These are phyloP conservation scores for Termitomyces sp. DNA, from an alignment of 768 basidiomycete species.

Conservation along the genomic window DNA sequence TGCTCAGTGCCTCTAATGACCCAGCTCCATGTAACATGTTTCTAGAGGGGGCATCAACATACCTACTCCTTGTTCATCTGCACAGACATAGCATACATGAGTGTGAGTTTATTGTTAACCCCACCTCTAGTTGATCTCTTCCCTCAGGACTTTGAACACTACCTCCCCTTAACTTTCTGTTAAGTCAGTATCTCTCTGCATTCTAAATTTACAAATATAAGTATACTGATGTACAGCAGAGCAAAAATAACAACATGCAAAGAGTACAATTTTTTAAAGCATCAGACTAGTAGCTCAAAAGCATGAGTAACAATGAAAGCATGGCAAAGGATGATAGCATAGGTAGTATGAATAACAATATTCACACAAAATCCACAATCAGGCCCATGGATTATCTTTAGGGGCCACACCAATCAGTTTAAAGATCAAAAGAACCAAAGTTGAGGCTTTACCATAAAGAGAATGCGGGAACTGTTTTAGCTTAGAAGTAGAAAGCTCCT, in stretches of 20 bases:
- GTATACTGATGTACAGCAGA: too few relatives aligned
- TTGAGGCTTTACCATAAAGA: not conserved
- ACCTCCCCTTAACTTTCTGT: too few relatives aligned
- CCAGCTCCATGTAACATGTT: too few relatives aligned
- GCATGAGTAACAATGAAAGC: not conserved
- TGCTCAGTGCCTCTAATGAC: too few relatives aligned
- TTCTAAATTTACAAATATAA: too few relatives aligned
- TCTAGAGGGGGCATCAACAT: too few relatives aligned
- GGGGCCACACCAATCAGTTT: not conserved
- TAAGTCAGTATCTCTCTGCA: too few relatives aligned
- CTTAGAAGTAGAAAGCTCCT: not conserved
- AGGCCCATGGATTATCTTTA: not conserved
- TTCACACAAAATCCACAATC: not conserved
- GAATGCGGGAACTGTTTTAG: not conserved
- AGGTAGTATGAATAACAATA: not conserved
- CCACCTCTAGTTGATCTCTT: too few relatives aligned
- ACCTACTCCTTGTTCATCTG: too few relatives aligned
- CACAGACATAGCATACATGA: too few relatives aligned
- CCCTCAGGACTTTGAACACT: too few relatives aligned
- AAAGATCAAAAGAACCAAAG: not conserved
- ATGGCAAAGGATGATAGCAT: not conserved
- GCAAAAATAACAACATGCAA: not conserved
- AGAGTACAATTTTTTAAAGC: not conserved
- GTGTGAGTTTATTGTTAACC: too few relatives aligned
- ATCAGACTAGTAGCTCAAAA: not conserved